Base-by-base conservation (phyloP, 495 filamentous ascomycete genomes). In the Penicillium pulvis region DNA sequence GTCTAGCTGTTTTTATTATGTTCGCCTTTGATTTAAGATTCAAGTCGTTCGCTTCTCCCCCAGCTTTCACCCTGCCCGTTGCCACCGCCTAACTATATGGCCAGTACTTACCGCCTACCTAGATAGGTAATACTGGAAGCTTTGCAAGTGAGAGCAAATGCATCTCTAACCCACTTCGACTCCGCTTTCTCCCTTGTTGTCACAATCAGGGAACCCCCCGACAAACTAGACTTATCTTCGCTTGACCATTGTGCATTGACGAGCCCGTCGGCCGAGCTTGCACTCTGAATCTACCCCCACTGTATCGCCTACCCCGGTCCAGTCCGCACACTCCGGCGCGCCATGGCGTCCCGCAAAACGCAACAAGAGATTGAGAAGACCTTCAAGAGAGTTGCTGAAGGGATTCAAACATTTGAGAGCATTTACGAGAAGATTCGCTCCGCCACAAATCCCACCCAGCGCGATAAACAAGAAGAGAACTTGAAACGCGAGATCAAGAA, bases 401-500 rank as follows among this genome's bases (percentile, higher is more conserved):
- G 94, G 16, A 92, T 98, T n/a, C 78, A 86, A 51, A 87, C 90
- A 49, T 98, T 98, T 70, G 92, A 98, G 66, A 79, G 79, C 65
- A 96, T 96, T 56, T 92, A 96, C 76, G 95, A 98, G 61, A 98
- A 98, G 83, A 93, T 98, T 59, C 86, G 90, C 61, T 85, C 91
- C 60, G 87, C 91, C 9, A 89, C 86, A 50, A 98, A 98, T 75
- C 82, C 89, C 56, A 91, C 95, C 35, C 94, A 98, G 74, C 96
- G 96, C 71, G 95, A 98, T 74, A 98, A 97, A 79, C 85, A 94
- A 35, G 94, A 98, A 75, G 94, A 98, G 72, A 88, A 93, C 67
- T 83, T 98, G 61, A 98, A 98, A 79, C 89, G 93, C 62, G 95
- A 98, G 78, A 98, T 98, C 85, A 98, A 98, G 86, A 98, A 98